Conservation (phyloP, 495 filamentous ascomycete genomes). For the Usnea hakonensis region DNA sequence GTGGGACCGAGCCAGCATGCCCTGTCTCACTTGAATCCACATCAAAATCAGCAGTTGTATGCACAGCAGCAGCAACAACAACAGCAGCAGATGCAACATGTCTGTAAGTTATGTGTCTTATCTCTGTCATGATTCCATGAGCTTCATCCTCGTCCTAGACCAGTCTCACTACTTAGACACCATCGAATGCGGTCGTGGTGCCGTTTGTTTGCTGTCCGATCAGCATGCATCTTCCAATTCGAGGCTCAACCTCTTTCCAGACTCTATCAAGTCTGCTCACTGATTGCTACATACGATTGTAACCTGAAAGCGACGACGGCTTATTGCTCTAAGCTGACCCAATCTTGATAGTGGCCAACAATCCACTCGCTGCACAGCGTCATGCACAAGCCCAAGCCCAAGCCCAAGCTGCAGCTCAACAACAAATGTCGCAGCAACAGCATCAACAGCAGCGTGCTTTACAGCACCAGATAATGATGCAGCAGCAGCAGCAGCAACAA, state of each 20-base stretch:
- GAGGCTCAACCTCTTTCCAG: neutral
- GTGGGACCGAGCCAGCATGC: conserved; percentile 68
- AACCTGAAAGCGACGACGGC: neutral
- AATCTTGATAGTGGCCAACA: neutral
- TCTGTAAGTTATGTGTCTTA: neutral
- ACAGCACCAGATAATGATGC: conserved; percentile 35
- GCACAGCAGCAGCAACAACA: conserved; percentile 38
- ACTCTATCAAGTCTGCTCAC: neutral
- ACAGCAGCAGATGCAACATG: conserved; percentile 31
- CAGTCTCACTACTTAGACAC: neutral
- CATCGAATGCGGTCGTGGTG: neutral
- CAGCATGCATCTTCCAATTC: neutral
- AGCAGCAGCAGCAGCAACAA: conserved; percentile 36
- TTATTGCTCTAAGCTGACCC: conserved; percentile 34
- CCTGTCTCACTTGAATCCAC: conserved; percentile 67
- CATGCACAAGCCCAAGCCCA: too few relatives aligned
- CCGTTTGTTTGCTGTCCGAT: neutral
- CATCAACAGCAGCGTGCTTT: conserved; percentile 32
- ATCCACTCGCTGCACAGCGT: neutral
- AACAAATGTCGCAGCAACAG: conserved; percentile 20
- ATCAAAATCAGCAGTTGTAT: conserved; percentile 54
- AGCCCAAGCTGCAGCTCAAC: too few relatives aligned
- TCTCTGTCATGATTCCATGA: neutral
- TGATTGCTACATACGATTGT: neutral
- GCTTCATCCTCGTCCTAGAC: neutral